A percentile compares a stretch with the other conserved stretches of the same genome.
phyloP scores from a whole-genome alignment of 2,329 filamentous ascomycete genomes.

The Escovopsis sp. region DNA sequence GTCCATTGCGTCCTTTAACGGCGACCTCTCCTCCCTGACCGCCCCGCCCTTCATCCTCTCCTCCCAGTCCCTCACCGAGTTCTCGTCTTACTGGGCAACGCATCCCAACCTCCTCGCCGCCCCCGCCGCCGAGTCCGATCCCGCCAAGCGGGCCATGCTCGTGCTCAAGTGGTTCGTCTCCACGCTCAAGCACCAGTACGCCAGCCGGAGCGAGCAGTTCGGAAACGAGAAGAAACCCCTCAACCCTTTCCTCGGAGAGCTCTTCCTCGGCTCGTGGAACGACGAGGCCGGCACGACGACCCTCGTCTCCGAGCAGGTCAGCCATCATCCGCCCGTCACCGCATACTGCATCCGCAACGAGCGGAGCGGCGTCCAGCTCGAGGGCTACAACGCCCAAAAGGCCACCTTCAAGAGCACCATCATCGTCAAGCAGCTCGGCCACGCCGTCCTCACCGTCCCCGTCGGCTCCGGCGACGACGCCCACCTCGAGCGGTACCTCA shows the following conservation, averaged over 20 bases:
- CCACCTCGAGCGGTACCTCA: constrained; percentile 59
- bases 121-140: constrained; percentile 62
- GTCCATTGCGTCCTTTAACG: constrained; percentile 70
- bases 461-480: constrained; percentile 15
- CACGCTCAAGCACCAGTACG: constrained; percentile 77
- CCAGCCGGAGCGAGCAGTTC: constrained; percentile 56
- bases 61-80: constrained; percentile 62
- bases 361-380: constrained; percentile 60
- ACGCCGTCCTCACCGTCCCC: constrained; percentile 67
- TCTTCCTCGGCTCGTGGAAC: constrained; percentile 85
- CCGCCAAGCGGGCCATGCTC: constrained; percentile 65
- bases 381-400: constrained; percentile 93
- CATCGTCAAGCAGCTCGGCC: constrained; percentile 86
- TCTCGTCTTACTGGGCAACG: constrained; percentile 71
- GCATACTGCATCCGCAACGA: constrained; percentile 87
- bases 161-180: constrained; percentile 96
- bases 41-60: constrained; percentile 74
- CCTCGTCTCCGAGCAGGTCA: constrained; percentile 86
- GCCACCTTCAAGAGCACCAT: constrained; percentile 89
- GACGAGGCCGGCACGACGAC: constrained; percentile 69
- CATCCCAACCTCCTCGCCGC: constrained; percentile 67
- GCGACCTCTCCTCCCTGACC: constrained; percentile 65
- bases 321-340: constrained; percentile 86
- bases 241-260: constrained; percentile 89
- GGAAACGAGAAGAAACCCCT: constrained; percentile 96